Conservation (phyloP, 345 rosid genomes). For the Lepidium aucheri region DNA sequence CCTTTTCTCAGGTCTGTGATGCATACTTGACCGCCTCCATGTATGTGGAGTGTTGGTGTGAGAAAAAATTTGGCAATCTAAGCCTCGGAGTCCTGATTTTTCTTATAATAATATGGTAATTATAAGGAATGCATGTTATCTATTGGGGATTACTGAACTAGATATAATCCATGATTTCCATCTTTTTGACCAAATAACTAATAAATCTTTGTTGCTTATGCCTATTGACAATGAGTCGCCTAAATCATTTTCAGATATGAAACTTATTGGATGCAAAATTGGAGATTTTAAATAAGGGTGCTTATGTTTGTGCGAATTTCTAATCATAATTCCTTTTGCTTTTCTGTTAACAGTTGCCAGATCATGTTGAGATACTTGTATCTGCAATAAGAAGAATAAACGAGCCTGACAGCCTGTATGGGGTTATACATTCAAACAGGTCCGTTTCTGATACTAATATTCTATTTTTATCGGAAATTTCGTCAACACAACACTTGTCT, state of each 20-base stretch:
- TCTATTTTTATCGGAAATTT: neutral
- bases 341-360: conserved; percentile 50
- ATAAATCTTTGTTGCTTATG: neutral
- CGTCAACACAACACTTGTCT: conserved; percentile 1
- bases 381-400: conserved; percentile 84
- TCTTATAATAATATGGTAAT: conserved; percentile 74
- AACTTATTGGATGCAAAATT: neutral
- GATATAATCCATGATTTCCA: neutral
- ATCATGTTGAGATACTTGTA: conserved; percentile 73
- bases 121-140: neutral
- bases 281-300: neutral
- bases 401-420: conserved; percentile 96
- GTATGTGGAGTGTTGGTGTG: conserved; percentile 98
- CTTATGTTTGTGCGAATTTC: neutral
- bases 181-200: conserved; percentile 7
- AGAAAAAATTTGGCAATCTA: conserved; percentile 64
- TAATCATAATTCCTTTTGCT: conserved; percentile 6
- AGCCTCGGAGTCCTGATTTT: conserved; percentile 88
- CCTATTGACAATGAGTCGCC: neutral
- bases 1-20: conserved; percentile 62
- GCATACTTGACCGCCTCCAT: conserved; percentile 74
- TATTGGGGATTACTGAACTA: neutral
- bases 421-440: conserved; percentile 85
- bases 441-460: conserved; percentile 23
- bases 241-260: neutral